Base-by-base conservation (phyloP, 805 yeast species). In the Suhomyces sp. region DNA sequence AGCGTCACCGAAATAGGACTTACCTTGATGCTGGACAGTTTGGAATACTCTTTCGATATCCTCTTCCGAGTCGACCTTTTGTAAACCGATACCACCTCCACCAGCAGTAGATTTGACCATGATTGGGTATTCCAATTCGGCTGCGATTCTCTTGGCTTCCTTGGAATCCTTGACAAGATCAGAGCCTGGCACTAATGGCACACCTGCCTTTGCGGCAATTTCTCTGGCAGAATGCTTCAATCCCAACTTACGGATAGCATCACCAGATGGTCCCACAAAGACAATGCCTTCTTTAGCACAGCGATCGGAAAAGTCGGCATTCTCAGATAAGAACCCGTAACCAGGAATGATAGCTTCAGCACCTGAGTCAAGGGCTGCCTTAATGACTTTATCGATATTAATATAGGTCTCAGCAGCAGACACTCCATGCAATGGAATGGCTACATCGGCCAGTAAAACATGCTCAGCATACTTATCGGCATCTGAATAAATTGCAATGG, bases 71-170 rank as follows among this genome's bases (percentile, higher is more conserved):
- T 92, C 97, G 54, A 92, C 97, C 67, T 91, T 88, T 70, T 93
- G 97, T 61, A 93, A 76, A 58, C 99, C 99, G 65, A 93, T 93
- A 73, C 99, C 99, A 71, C 99, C 99, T 65, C 99, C 99, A 68
- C 99, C 99, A 24, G 98, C 98, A 56, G 99, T 94, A 24, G 96
- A 88, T 72, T 93, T 93, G 48, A 94, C 89, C 98, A 93, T 93
- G 33, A 93, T 83, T 27, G 98, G 98, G 63, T 90, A 94, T 53
- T 81, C 88, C 48, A 93, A 76, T 61, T 81, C 73, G 15, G 82
- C 84, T 13, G 97, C 98, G 57, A 86, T 81, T 55, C 73, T 78
- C 53, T 78, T 76, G 3, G 98, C 98, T 62, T 88, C 97, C 9
- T 79, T 79, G 10, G 92, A 79, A 56, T 82, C 74, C 1, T 81